Percentiles rank a stretch among this genome's conserved stretches.
These are phyloP conservation scores for Ophiostoma piceae DNA, from an alignment of 2,329 filamentous ascomycete species.

Conservation along the genomic window DNA sequence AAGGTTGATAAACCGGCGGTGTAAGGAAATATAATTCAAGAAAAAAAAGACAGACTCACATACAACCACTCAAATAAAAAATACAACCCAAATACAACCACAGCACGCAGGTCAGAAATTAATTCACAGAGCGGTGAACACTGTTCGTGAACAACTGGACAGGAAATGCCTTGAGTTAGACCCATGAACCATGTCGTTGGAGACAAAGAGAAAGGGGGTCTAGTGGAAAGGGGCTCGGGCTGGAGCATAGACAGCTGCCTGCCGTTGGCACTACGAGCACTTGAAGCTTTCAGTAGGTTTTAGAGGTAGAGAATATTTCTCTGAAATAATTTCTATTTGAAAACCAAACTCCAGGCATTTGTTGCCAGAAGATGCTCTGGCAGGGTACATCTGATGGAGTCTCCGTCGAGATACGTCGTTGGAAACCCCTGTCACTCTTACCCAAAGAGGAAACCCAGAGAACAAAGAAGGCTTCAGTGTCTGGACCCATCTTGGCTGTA, in stretches of 20 bases:
- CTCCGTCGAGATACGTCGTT: constrained; percentile 7
- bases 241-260: constrained; percentile 5
- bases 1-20: not conserved
- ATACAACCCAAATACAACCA: not conserved
- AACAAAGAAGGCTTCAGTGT: constrained; percentile 20
- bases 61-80: not conserved
- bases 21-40: no score
- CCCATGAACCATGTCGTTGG: constrained; percentile 41
- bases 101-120: not conserved
- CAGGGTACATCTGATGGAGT: not conserved
- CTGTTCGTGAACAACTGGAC: constrained; percentile 8
- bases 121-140: constrained; percentile 4
- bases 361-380: not conserved
- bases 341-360: not conserved
- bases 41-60: not conserved
- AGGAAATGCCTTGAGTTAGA: constrained; percentile 29
- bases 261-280: not conserved
- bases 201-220: constrained; percentile 26
- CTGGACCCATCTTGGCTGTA: constrained; percentile 9
- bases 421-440: constrained; percentile 18
- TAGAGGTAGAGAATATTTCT: not conserved
- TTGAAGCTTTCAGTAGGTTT: not conserved
- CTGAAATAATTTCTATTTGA: not conserved
- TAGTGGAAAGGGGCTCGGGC: constrained; percentile 21
- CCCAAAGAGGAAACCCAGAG: constrained; percentile 19